phyloP scores from a whole-genome alignment of 164 flowering plant genomes.

The Stephania japonica region DNA sequence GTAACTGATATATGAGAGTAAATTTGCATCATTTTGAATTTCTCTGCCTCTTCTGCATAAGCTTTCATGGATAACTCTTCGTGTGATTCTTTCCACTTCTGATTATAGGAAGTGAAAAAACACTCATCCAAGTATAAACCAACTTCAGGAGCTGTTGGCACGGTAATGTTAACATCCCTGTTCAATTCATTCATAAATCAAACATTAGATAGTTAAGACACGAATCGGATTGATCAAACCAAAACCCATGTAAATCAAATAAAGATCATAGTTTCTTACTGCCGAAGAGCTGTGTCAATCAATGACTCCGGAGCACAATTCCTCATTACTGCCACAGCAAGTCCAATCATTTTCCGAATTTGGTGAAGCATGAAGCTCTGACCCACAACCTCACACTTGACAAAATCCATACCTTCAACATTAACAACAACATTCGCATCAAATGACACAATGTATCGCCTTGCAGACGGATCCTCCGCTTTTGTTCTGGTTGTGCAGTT shows the following conservation, averaged over 20 bases:
- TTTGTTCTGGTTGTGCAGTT: conserved; percentile 86
- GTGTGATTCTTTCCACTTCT: conserved; percentile 79
- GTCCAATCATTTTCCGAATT: conserved; percentile 90
- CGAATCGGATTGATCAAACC: neutral
- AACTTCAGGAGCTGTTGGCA: conserved; percentile 97
- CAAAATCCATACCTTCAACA: conserved; percentile 82
- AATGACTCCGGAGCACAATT: conserved; percentile 67
- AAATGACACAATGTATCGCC: conserved; percentile 74
- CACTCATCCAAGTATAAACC: conserved; percentile 94
- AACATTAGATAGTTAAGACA: conserved; percentile 4
- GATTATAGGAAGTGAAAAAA: conserved; percentile 75
- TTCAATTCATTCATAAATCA: conserved; percentile 48
- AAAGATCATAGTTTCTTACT: conserved; percentile 37
- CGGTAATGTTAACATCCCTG: conserved; percentile 68
- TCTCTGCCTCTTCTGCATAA: conserved; percentile 72
- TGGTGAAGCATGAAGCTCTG: conserved; percentile 99
- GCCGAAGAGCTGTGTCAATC: conserved; percentile 50
- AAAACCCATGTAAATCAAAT: neutral
- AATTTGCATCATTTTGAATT: conserved; percentile 76
- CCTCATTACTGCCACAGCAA: conserved; percentile 90
- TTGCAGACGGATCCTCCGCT: conserved; percentile 86
- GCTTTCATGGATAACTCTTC: conserved; percentile 81
- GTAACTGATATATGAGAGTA: conserved; percentile 80
- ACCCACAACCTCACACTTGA: conserved; percentile 94
- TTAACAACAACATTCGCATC: conserved; percentile 46